These are phyloP conservation scores for Erythrophleum fordii DNA, from an alignment of 306 rosid species.

Conservation along the genomic window DNA sequence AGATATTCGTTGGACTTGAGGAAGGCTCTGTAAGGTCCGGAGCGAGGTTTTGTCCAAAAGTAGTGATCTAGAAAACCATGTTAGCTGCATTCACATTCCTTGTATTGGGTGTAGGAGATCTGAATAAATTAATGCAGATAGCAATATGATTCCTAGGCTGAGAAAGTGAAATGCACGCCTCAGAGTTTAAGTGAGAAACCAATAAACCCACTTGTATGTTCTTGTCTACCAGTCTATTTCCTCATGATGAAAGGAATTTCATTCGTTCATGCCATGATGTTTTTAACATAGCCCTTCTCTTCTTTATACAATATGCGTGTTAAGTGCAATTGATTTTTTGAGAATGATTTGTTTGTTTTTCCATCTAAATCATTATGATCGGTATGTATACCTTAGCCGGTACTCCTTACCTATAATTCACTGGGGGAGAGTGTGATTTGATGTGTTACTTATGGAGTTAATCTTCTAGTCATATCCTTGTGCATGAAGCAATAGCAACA, in stretches of 20 bases:
- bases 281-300: too few species aligned
- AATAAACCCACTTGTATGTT: neutral
- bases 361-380: neutral
- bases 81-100: neutral
- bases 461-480: conserved; percentile 31
- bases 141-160: neutral
- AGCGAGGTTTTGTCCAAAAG: too few species aligned
- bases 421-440: neutral
- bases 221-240: neutral
- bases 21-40: neutral
- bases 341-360: conserved; percentile 2
- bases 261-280: neutral
- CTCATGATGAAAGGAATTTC: neutral
- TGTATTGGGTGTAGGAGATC: neutral
- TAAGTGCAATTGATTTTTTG: neutral
- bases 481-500: conserved; percentile 4
- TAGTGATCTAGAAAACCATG: neutral
- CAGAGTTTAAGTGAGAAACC: neutral
- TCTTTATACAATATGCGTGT: neutral
- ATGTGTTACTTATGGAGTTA: neutral
- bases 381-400: neutral
- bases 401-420: neutral
- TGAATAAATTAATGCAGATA: neutral
- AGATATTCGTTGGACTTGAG: neutral
- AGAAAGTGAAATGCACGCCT: conserved; percentile 2